Evolutionary conservation across 2,329 filamentous ascomycete genomes (phyloP).

Genomic region (Cladophialophora immunda): DNA sequence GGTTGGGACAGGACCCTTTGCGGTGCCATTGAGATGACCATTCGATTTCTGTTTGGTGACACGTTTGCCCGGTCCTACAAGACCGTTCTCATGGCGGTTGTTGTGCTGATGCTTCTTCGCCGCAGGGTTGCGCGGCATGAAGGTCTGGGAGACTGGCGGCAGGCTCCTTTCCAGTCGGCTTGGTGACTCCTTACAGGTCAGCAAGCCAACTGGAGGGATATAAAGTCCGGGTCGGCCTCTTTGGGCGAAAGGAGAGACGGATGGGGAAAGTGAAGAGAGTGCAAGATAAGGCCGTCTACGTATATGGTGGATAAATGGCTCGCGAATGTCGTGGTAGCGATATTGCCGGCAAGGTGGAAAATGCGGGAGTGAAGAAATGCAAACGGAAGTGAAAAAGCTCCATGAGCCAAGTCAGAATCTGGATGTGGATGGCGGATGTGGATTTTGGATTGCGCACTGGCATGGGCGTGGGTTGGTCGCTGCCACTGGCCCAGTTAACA

Average conservation of each 20-base stretch:
- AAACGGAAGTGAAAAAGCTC: constrained; percentile 25
- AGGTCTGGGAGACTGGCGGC: constrained; percentile 40
- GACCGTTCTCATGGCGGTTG: constrained; percentile 84
- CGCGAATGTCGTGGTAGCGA: constrained; percentile 18
- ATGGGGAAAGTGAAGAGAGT: constrained; percentile 11
- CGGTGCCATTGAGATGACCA: constrained; percentile 62
- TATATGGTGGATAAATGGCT: constrained; percentile 21
- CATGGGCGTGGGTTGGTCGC: constrained; percentile 13
- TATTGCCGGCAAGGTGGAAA: constrained; percentile 9
- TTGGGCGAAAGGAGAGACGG: constrained; percentile 20
- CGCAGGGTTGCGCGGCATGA: constrained; percentile 60
- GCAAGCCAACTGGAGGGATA: constrained; percentile 42
- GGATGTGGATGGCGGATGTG: constrained; percentile 17
- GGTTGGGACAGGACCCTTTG: constrained; percentile 51
- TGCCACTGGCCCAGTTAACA: not conserved
- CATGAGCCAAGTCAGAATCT: constrained; percentile 24
- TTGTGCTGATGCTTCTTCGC: constrained; percentile 71
- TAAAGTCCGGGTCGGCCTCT: constrained; percentile 17
- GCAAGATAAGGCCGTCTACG: constrained; percentile 2
- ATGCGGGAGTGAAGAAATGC: constrained; percentile 22
- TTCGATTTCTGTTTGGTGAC: constrained; percentile 66
- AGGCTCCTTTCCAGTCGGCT: constrained; percentile 42
- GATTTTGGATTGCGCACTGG: constrained; percentile 2
- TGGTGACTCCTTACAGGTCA: constrained; percentile 40
- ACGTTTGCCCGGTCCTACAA: constrained; percentile 80